phyloP scores from a whole-genome alignment of 2,329 filamentous ascomycete genomes.

The Fusarium sp. region DNA sequence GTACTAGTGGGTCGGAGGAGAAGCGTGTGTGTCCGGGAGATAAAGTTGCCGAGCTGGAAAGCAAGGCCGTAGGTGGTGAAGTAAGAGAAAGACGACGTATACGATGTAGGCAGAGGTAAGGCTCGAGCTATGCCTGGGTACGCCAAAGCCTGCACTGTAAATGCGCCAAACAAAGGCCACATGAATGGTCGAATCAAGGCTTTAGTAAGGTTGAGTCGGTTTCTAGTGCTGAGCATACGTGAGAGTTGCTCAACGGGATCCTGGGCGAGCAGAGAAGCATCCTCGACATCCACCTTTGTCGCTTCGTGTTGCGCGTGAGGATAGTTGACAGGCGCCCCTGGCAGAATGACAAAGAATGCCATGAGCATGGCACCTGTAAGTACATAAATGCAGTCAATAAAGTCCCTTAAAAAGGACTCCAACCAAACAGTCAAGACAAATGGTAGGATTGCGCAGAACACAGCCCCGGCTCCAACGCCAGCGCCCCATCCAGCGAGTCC shows the following conservation, averaged over 20 bases:
- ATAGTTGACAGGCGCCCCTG: slow-evolving; percentile 39
- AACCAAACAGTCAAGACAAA: slow-evolving; percentile 45
- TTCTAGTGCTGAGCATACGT: slow-evolving; percentile 23
- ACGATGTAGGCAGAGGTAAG: slow-evolving; percentile 34
- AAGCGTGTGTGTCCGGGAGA: slow-evolving; percentile 39
- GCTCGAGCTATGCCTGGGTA: slow-evolving; percentile 47
- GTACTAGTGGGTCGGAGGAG: slow-evolving; percentile 28
- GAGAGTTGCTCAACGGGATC: slow-evolving; percentile 45
- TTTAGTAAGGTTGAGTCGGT: slow-evolving; percentile 19
- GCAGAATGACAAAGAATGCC: slow-evolving; percentile 46
- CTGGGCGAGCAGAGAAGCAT: slow-evolving; percentile 50
- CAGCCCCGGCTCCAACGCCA: slow-evolving; percentile 46
- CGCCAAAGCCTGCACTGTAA: slow-evolving; percentile 38
- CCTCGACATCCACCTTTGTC: slow-evolving; percentile 28
- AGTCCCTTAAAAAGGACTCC: slow-evolving; percentile 43
- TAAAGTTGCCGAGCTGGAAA: slow-evolving; percentile 46
- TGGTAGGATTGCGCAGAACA: slow-evolving; percentile 45
- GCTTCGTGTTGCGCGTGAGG: slow-evolving; percentile 13
- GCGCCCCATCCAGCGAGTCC: slow-evolving; percentile 51
- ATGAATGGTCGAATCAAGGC: slow-evolving; percentile 41
- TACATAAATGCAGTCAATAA: slow-evolving; percentile 43
- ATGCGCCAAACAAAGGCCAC: slow-evolving; percentile 42
- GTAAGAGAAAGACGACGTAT: slow-evolving; percentile 44
- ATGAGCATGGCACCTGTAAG: slow-evolving; percentile 43
- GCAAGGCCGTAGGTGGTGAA: slow-evolving; percentile 43